Conservation (phyloP, 306 rosid species). For the Herpetospermum pedunculosum region DNA sequence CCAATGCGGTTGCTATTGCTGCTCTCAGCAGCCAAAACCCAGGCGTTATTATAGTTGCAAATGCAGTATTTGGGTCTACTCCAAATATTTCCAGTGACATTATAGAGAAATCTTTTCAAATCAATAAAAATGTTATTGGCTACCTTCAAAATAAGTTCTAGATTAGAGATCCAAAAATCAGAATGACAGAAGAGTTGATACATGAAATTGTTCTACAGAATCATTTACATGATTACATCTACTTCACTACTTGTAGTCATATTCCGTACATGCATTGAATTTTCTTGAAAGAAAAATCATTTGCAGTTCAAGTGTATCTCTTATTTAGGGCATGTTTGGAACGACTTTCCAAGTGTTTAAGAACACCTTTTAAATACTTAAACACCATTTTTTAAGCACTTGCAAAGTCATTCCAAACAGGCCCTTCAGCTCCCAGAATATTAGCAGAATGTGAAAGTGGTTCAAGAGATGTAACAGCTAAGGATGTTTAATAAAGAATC, state of each 20-base stretch:
- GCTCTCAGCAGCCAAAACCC: constrained; percentile 37
- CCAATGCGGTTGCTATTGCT: constrained; percentile 26
- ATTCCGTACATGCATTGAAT: not conserved
- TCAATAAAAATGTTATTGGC: constrained; percentile 16
- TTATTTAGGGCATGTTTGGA: too few relatives aligned
- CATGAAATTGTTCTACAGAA: not conserved
- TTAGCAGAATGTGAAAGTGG: not conserved
- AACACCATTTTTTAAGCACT: too few relatives aligned
- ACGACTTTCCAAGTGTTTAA: too few relatives aligned
- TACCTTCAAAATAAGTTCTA: constrained; percentile 19
- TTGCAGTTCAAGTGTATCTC: not conserved
- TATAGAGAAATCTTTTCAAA: constrained; percentile 22
- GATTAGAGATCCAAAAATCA: not conserved
- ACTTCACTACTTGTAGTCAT: constrained; percentile 2
- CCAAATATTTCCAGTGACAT: constrained; percentile 18
- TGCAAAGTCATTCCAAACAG: too few relatives aligned
- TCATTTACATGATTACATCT: not conserved
- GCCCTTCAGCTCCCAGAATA: not conserved
- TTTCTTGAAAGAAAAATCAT: not conserved
- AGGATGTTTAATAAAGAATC: not conserved
- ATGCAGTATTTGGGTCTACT: constrained; percentile 24
- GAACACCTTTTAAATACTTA: too few relatives aligned
- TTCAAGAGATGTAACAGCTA: not conserved
- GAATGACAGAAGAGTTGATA: not conserved
- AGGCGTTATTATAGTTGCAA: constrained; percentile 20